Percentiles rank a stretch among this genome's conserved stretches.
Evolutionary conservation across 768 basidiomycete genomes (phyloP).

Genomic region (Mycena floridula): DNA sequence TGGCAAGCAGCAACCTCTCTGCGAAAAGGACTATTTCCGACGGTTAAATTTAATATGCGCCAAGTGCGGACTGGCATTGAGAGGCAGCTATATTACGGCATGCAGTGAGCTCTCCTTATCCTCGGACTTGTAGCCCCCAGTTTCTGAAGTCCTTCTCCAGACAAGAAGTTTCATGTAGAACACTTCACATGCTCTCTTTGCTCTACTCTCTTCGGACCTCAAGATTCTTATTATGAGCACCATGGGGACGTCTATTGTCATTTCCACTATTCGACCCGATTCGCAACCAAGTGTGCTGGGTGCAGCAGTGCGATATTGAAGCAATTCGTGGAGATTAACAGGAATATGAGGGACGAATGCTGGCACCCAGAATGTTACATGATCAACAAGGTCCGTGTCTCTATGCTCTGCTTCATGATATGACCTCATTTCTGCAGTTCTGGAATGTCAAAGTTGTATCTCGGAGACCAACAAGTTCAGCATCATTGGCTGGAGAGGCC

Average conservation of each 20-base stretch:
- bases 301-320: slow-evolving; percentile 97
- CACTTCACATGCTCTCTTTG: slow-evolving; percentile 99
- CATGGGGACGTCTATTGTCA: slow-evolving; percentile 98
- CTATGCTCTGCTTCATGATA: not conserved
- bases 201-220: slow-evolving; percentile 92
- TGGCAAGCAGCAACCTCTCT: slow-evolving; percentile 87
- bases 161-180: slow-evolving; percentile 98
- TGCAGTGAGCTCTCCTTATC: slow-evolving; percentile 64
- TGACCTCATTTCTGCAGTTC: slow-evolving; percentile 50
- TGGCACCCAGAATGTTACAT: slow-evolving; percentile 99
- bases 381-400: slow-evolving; percentile 86
- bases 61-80: slow-evolving; percentile 88
- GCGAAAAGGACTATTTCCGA: slow-evolving; percentile 97
- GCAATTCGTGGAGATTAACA: slow-evolving; percentile 99
- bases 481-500: slow-evolving; percentile 44
- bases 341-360: slow-evolving; percentile 96
- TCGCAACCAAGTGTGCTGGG: slow-evolving; percentile 97
- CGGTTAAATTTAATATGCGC: slow-evolving; percentile 94
- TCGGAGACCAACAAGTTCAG: slow-evolving; percentile 59
- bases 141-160: slow-evolving; percentile 34
- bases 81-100: slow-evolving; percentile 98
- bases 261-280: slow-evolving; percentile 97
- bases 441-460: slow-evolving; percentile 97
- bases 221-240: slow-evolving; percentile 99
- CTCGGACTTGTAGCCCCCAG: slow-evolving; percentile 4